phyloP scores from a whole-genome alignment of 805 yeast species.

The Wickerhamomyces rabaulensis region DNA sequence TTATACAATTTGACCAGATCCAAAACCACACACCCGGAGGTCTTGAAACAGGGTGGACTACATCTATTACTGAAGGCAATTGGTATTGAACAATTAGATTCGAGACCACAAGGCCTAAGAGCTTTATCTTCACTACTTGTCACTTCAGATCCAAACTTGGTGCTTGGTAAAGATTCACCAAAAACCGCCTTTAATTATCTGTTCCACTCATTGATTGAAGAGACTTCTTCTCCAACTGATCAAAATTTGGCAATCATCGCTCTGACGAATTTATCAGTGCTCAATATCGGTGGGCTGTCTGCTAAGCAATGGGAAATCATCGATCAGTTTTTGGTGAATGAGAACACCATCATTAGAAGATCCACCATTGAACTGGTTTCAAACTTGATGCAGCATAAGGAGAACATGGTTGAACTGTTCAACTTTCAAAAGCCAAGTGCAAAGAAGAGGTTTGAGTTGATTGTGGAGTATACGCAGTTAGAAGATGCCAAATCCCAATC shows the following conservation, averaged over 20 bases:
- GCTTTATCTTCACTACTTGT: constrained; percentile 39
- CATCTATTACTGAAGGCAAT: constrained; percentile 28
- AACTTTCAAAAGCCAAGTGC: constrained; percentile 38
- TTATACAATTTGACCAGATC: constrained; percentile 27
- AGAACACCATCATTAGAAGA: constrained; percentile 45
- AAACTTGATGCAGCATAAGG: constrained; percentile 44
- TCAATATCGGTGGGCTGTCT: constrained; percentile 32
- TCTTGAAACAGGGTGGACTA: constrained; percentile 43
- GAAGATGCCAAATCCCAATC: constrained; percentile 37
- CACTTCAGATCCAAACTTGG: constrained; percentile 39
- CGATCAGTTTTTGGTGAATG: constrained; percentile 38
- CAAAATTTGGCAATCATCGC: constrained; percentile 56
- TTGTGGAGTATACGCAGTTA: constrained; percentile 36
- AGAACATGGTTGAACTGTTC: constrained; percentile 50
- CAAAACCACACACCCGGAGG: constrained; percentile 23
- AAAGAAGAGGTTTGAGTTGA: constrained; percentile 34
- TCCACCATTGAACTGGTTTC: constrained; percentile 61
- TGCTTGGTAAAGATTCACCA: constrained; percentile 26
- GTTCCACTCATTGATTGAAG: constrained; percentile 33
- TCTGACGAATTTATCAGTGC: constrained; percentile 56
- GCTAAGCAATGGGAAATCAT: constrained; percentile 39
- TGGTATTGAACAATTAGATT: constrained; percentile 6
- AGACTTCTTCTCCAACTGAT: constrained; percentile 23
- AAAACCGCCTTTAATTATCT: constrained; percentile 24
- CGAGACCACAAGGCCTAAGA: constrained; percentile 29